Evolutionary conservation across 179 eudicot genomes (phyloP).

Genomic region (Silene noctiflora): DNA sequence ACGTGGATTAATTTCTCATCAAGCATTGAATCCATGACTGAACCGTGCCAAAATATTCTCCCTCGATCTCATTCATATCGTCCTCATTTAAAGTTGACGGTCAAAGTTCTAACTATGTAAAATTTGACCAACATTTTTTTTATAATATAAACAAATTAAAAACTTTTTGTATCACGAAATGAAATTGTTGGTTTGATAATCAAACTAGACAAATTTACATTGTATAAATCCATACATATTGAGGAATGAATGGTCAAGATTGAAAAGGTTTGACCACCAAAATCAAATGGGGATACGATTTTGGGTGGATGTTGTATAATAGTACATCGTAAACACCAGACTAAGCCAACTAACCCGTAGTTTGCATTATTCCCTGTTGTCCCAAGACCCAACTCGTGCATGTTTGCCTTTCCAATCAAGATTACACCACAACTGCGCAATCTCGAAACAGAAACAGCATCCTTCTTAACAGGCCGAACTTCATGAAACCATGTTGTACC

Average conservation of each 20-base stretch:
- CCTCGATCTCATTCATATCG: too few species aligned
- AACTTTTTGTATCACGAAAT: too few species aligned
- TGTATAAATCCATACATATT: too few species aligned
- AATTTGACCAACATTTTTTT: too few species aligned
- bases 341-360: slow-evolving; percentile 55
- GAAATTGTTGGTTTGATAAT: too few species aligned
- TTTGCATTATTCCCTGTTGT: slow-evolving; percentile 90
- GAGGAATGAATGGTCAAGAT: too few species aligned
- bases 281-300: not conserved
- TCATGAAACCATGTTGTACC: slow-evolving; percentile 87
- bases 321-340: not conserved
- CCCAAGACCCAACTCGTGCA: slow-evolving; percentile 96
- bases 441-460: slow-evolving; percentile 76
- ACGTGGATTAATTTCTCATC: not conserved
- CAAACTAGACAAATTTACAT: too few species aligned
- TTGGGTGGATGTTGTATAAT: too few species aligned
- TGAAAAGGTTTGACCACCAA: not conserved
- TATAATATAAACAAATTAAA: too few species aligned
- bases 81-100: too few species aligned
- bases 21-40: not conserved
- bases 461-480: slow-evolving; percentile 66
- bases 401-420: slow-evolving; percentile 93
- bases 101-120: too few species aligned
- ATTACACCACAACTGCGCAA: slow-evolving; percentile 87
- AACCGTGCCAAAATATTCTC: not conserved